These are phyloP conservation scores for Acanthamoeba culbertsoni DNA, from an alignment of 208 protist species.

Conservation along the genomic window DNA sequence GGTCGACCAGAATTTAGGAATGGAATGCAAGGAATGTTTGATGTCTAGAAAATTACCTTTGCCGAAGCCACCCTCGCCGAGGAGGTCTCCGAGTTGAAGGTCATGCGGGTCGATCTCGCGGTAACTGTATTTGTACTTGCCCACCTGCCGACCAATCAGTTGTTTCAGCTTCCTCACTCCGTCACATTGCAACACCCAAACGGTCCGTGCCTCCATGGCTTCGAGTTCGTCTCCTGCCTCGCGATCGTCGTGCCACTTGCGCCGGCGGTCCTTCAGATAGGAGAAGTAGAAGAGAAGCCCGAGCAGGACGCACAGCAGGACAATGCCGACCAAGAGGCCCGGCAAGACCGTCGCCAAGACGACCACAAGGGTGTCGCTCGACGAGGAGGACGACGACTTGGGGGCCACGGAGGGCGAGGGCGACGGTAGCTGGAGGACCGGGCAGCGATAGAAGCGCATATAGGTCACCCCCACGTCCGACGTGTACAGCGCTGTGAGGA, in stretches of 20 bases:
- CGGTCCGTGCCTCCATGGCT: neutral
- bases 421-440: neutral
- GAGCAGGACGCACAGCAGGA: neutral
- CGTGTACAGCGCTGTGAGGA: neutral
- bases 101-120: conserved; percentile 55
- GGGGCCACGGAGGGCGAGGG: neutral
- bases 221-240: neutral
- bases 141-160: neutral
- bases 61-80: conserved; percentile 36
- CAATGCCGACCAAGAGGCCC: neutral
- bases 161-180: neutral
- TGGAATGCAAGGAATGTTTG: neutral
- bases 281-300: neutral
- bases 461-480: neutral
- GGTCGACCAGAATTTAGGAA: neutral
- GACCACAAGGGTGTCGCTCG: neutral
- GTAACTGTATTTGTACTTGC: conserved; percentile 5
- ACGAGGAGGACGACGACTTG: neutral
- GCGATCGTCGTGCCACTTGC: neutral
- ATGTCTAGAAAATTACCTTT: neutral
- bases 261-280: neutral
- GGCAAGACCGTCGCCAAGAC: neutral
- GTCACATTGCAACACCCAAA: neutral
- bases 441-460: neutral
- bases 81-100: neutral